These are phyloP conservation scores for Capronia coronata DNA, from an alignment of 2,329 filamentous ascomycete genomes.

Conservation along the genomic window DNA sequence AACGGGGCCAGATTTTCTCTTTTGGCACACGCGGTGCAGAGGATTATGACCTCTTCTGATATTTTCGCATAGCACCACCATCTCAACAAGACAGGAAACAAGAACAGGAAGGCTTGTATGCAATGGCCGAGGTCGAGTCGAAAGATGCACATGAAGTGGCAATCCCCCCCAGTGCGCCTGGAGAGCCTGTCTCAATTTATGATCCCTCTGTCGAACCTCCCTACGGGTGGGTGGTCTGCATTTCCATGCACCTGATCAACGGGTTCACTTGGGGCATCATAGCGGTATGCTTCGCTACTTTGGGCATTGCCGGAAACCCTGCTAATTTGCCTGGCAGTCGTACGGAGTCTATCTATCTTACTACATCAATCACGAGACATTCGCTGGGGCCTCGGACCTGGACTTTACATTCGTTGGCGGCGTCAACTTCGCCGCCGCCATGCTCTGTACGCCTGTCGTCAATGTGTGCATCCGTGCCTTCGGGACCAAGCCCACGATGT, in stretches of 20 bases:
- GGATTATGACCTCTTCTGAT: too few relatives aligned
- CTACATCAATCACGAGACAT: conserved; percentile 34
- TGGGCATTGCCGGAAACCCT: not conserved
- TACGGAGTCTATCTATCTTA: conserved; percentile 43
- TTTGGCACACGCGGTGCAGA: too few relatives aligned
- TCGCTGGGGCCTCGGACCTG: conserved; percentile 27
- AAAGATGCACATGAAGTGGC: conserved; percentile 9
- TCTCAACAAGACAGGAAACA: too few relatives aligned
- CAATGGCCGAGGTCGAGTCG: conserved; percentile 5
- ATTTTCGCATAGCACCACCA: too few relatives aligned
- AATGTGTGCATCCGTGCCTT: conserved; percentile 27
- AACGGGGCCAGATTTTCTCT: too few relatives aligned
- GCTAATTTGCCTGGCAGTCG: conserved; percentile 19
- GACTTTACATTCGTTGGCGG: conserved; percentile 34
- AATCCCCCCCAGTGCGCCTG: conserved; percentile 11
- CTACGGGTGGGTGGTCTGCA: conserved; percentile 33
- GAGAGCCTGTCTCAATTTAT: not conserved
- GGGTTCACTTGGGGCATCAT: conserved; percentile 33
- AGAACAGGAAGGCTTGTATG: not conserved
- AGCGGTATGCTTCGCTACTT: conserved; percentile 17
- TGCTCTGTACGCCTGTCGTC: conserved; percentile 30
- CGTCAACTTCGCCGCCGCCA: conserved; percentile 28
- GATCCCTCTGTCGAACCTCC: conserved; percentile 24
- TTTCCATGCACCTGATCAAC: conserved; percentile 30
- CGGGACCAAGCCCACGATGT: conserved; percentile 28